phyloP scores from a whole-genome alignment of 192 early-diverging fungal genomes.

The Podila minutissima region DNA sequence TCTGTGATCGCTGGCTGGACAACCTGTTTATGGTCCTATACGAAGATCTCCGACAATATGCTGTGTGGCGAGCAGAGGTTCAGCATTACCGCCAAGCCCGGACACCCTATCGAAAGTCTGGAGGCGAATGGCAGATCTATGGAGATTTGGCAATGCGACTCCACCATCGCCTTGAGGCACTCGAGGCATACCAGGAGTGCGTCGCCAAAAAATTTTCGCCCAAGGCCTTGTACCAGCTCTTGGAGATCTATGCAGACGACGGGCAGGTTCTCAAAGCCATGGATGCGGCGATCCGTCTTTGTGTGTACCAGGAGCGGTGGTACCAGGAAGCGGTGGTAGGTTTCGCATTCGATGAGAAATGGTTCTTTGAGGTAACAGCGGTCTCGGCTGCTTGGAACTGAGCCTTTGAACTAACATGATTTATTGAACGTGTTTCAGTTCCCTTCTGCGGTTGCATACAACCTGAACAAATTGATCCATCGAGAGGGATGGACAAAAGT shows the following conservation, averaged over 20 bases:
- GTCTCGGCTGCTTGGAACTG: background rate
- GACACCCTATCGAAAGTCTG: constrained; percentile 90
- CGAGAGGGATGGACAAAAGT: constrained; percentile 93
- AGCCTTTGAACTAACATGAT: background rate
- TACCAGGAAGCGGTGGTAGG: constrained; percentile 89
- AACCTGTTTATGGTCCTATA: constrained; percentile 99
- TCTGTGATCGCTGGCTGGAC: constrained; percentile 99
- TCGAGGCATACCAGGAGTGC: constrained; percentile 89
- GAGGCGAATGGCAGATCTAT: constrained; percentile 97
- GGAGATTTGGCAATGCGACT: constrained; percentile 93
- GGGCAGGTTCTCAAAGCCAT: constrained; percentile 86
- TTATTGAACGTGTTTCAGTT: constrained; percentile 62
- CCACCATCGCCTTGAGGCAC: constrained; percentile 87
- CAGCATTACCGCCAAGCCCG: constrained; percentile 78
- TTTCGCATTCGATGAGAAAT: constrained; percentile 9
- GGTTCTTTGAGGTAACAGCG: background rate
- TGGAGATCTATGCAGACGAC: constrained; percentile 84
- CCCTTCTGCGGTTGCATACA: constrained; percentile 84
- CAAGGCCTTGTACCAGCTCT: constrained; percentile 84
- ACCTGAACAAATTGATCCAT: constrained; percentile 86
- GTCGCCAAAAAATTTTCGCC: constrained; percentile 91
- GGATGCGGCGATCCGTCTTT: constrained; percentile 82
- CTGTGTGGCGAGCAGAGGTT: constrained; percentile 90
- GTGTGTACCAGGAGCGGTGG: constrained; percentile 89
- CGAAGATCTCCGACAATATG: constrained; percentile 94